phyloP scores from a whole-genome alignment of 106 monocot genomes.

The Dendrobium chrysotoxum region DNA sequence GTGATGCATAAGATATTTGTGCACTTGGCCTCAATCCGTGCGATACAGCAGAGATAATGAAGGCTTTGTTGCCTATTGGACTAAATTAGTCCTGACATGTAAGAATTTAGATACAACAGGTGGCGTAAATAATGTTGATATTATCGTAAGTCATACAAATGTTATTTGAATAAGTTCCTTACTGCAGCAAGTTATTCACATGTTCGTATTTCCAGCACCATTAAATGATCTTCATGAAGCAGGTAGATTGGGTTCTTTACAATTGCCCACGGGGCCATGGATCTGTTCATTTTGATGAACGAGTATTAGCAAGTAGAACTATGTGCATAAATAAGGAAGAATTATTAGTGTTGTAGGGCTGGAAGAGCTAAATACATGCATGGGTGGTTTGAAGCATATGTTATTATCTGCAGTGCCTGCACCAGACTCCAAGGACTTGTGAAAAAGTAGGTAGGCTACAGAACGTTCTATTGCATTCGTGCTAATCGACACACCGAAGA shows the following conservation, averaged over 20 bases:
- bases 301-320: not conserved
- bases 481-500: not conserved
- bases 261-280: not conserved
- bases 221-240: not conserved
- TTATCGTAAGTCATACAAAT: not conserved
- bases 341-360: not conserved
- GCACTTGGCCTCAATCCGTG: not conserved
- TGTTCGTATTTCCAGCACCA: not conserved
- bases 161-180: not conserved
- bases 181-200: not conserved
- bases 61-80: too few species aligned
- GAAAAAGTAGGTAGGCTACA: conserved; percentile 3
- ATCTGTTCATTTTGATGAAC: conserved; percentile 8
- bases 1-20: not conserved
- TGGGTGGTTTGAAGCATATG: not conserved
- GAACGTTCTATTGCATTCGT: conserved; percentile 4
- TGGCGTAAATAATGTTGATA: not conserved
- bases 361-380: not conserved
- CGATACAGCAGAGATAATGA: too few species aligned
- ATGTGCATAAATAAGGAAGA: too few species aligned
- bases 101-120: not conserved
- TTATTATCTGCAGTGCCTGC: not conserved
- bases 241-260: not conserved
- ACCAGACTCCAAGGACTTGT: conserved; percentile 2
- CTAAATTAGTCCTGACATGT: not conserved